Conservation (phyloP, 1,284 basidiomycete species). For the Vanrija sp. region DNA sequence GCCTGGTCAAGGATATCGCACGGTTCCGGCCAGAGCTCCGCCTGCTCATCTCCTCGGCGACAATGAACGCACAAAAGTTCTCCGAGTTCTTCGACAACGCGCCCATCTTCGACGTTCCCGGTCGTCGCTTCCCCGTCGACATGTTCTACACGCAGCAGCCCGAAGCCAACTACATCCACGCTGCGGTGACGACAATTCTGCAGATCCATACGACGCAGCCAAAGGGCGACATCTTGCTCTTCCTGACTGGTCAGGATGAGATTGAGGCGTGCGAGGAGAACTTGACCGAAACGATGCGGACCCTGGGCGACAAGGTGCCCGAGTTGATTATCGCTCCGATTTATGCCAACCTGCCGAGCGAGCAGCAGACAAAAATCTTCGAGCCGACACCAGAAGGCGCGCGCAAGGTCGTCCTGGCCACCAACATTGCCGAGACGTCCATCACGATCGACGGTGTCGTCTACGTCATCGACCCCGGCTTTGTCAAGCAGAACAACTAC, state of each 20-base stretch:
- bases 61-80: constrained; percentile 93
- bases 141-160: constrained; percentile 98
- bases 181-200: constrained; percentile 96
- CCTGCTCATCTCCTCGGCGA: constrained; percentile 90
- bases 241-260: constrained; percentile 98
- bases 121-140: constrained; percentile 94
- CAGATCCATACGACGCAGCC: constrained; percentile 99
- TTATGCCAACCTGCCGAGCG: constrained; percentile 95
- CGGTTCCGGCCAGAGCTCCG: constrained; percentile 89
- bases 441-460: constrained; percentile 98
- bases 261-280: constrained; percentile 97
- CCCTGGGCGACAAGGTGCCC: constrained; percentile 90
- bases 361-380: constrained; percentile 99
- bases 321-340: constrained; percentile 96
- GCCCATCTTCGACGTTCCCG: constrained; percentile 92
- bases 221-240: constrained; percentile 96
- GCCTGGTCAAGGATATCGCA: constrained; percentile 97
- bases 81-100: constrained; percentile 93
- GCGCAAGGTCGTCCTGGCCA: constrained; percentile 93
- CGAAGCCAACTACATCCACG: constrained; percentile 97
- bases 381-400: constrained; percentile 96
- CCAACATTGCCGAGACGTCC: constrained; percentile 97
- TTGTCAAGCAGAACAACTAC: constrained; percentile 96
- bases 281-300: constrained; percentile 87
- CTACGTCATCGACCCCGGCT: constrained; percentile 96